Evolutionary conservation across 2,329 filamentous ascomycete genomes (phyloP).

Genomic region (Berkeleyomyces basicola): DNA sequence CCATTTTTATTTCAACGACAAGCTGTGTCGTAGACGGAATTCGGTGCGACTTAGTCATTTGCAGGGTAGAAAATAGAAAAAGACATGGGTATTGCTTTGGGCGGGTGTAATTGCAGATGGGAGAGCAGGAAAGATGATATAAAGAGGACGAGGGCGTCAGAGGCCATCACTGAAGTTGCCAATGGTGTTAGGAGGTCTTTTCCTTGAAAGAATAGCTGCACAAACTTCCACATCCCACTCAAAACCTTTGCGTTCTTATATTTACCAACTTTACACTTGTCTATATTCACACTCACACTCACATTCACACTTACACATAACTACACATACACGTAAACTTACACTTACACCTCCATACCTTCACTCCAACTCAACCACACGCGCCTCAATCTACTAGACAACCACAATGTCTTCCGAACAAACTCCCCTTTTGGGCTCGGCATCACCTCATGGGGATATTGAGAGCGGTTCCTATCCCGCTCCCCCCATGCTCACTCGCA

Average conservation of each 20-base stretch:
- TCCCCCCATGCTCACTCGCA: background rate
- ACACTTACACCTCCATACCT: background rate
- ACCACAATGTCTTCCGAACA: constrained; percentile 1
- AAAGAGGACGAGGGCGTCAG: background rate
- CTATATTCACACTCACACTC: background rate
- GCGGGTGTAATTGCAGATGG: background rate
- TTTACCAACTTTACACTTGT: background rate
- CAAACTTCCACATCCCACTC: background rate
- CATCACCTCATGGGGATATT: background rate
- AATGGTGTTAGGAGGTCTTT: too few species aligned
- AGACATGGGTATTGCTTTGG: background rate
- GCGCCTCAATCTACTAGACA: background rate
- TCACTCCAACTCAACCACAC: background rate
- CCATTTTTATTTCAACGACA: constrained; percentile 1
- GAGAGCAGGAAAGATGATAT: background rate
- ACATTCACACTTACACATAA: background rate
- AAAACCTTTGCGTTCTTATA: background rate
- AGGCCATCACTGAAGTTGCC: too few species aligned
- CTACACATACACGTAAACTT: background rate
- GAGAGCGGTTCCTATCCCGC: constrained; percentile 2
- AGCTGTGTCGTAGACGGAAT: background rate
- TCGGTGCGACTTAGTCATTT: background rate
- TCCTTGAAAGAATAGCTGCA: too few species aligned
- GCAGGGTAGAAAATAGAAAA: background rate
- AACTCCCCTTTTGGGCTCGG: constrained; percentile 3